A percentile compares a stretch with the other conserved stretches of the same genome.
phyloP scores from a whole-genome alignment of 2,329 filamentous ascomycete species.

The Ophiosphaerella narmari region DNA sequence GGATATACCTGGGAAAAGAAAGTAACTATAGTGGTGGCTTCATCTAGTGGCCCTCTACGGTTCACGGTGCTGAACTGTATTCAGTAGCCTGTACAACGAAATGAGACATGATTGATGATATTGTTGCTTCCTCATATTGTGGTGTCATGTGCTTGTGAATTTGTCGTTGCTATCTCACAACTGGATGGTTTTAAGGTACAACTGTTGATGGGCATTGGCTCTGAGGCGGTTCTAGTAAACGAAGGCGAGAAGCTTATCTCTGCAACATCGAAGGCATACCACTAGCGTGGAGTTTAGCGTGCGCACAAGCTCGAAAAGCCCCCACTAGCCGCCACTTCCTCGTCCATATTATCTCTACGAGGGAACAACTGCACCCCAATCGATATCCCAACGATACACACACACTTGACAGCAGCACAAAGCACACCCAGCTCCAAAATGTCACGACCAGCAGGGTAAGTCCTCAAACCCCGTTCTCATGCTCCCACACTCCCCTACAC shows the following conservation, averaged over 20 bases:
- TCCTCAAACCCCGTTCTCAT: not conserved
- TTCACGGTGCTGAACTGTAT: slow-evolving; percentile 11
- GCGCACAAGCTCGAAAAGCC: slow-evolving; percentile 20
- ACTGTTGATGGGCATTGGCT: too few relatives aligned
- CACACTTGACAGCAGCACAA: slow-evolving; percentile 6
- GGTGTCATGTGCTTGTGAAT: too few relatives aligned
- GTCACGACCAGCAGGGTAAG: slow-evolving; percentile 47
- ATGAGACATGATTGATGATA: slow-evolving; percentile 24
- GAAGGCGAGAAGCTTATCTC: too few relatives aligned
- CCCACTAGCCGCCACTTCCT: slow-evolving; percentile 23
- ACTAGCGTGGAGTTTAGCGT: slow-evolving; percentile 25
- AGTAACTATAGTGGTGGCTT: slow-evolving; percentile 10
- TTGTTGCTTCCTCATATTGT: too few relatives aligned
- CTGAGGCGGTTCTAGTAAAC: too few relatives aligned
- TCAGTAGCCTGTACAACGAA: slow-evolving; percentile 16
- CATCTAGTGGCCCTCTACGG: slow-evolving; percentile 3
- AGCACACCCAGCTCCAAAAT: slow-evolving; percentile 28
- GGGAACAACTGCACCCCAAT: slow-evolving; percentile 1
- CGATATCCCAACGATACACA: not conserved
- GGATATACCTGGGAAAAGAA: slow-evolving; percentile 6
- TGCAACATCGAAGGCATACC: slow-evolving; percentile 4
- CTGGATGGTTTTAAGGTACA: too few relatives aligned
- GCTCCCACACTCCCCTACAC: not conserved
- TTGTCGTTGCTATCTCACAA: too few relatives aligned
- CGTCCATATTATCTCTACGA: slow-evolving; percentile 17